Evolutionary conservation across 2,329 filamentous ascomycete genomes (phyloP), one percentile per base, ranked within the genome.

Genomic region (Immersiporthe knoxdaviesiana): DNA sequence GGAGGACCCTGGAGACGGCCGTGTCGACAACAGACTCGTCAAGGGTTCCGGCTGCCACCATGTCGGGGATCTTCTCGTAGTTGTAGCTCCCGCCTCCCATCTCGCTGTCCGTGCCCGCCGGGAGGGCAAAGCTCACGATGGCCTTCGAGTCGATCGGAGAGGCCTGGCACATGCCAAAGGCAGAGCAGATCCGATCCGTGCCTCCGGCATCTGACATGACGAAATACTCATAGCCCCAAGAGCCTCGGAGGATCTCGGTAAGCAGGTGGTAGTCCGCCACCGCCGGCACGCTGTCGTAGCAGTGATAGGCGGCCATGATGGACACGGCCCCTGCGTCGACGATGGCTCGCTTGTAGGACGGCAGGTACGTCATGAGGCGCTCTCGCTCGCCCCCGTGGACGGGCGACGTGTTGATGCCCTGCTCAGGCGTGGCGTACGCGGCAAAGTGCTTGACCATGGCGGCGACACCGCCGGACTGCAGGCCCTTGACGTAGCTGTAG

Each of bases 61-160:
- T 83, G 37, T 86, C 81, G 7, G 90, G 89, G 65, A 93, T 92
- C 47, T 83, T 85, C 72, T 88, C 83, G 75, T 88, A 91, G 76
- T 89, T 92, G 81, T 87, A 93, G 27, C 88, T 90, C 27, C 91
- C 91, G 52, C 91, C 91, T 16, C 91, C 91, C 91, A 93, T 93
- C 74, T 93, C 91, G 16, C 91, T 84, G 73, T 93, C 91, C 63
- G 88, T 91, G 3, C 91, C 91, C 5, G 90, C 89, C 0, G 88
- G 87, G 5, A 93, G 83, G 11, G 88, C 81, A 79, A 86, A 69
- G 18, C 21, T 72, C 0, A 89, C 90, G 32, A 93, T 84, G 2
- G 90, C 87, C 66, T 89, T 86, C 65, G 86, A 87, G 74, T 92
- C 91, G 56, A 90, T 84, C 0, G 88, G 87, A 37, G 83, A 80